A percentile compares a stretch with the other conserved stretches of the same genome.
Evolutionary conservation across 805 yeast species (phyloP).

Genomic region (Metahyphopichia silvanorum): DNA sequence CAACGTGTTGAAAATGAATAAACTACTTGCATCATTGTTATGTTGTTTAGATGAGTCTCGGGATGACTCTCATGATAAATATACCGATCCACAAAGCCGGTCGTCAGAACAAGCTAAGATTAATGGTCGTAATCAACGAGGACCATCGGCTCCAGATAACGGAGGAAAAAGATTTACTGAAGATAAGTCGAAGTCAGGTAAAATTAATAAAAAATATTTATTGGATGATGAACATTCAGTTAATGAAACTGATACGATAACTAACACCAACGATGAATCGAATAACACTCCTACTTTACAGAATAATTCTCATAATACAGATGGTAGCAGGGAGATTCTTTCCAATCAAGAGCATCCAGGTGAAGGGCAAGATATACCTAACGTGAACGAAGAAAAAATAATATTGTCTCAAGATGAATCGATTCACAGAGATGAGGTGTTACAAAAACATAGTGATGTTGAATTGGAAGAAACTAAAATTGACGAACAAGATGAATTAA

Average conservation of each 20-base stretch:
- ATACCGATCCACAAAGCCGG: conserved; percentile 1
- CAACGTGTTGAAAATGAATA: conserved; percentile 19
- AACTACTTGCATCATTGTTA: conserved; percentile 28
- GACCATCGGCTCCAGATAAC: conserved; percentile 1
- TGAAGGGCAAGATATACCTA: neutral
- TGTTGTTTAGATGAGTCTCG: conserved; percentile 37
- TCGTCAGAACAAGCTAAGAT: neutral
- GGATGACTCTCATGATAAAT: conserved; percentile 6
- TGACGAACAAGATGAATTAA: conserved; percentile 6
- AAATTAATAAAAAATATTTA: conserved; percentile 18
- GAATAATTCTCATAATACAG: neutral
- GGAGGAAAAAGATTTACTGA: neutral
- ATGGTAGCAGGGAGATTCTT: conserved; percentile 3
- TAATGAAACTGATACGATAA: conserved; percentile 41
- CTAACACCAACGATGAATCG: conserved; percentile 31
- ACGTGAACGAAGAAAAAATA: neutral
- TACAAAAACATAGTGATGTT: too few relatives aligned
- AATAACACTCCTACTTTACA: conserved; percentile 12
- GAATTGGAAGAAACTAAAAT: conserved; percentile 5
- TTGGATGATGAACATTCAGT: conserved; percentile 36
- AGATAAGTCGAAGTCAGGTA: neutral
- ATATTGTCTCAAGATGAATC: conserved; percentile 1
- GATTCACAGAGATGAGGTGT: too few relatives aligned
- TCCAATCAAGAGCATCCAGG: neutral
- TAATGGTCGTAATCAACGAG: neutral